Evolutionary conservation across 2,329 filamentous ascomycete genomes (phyloP).

Genomic region (Elsinoe batatas): DNA sequence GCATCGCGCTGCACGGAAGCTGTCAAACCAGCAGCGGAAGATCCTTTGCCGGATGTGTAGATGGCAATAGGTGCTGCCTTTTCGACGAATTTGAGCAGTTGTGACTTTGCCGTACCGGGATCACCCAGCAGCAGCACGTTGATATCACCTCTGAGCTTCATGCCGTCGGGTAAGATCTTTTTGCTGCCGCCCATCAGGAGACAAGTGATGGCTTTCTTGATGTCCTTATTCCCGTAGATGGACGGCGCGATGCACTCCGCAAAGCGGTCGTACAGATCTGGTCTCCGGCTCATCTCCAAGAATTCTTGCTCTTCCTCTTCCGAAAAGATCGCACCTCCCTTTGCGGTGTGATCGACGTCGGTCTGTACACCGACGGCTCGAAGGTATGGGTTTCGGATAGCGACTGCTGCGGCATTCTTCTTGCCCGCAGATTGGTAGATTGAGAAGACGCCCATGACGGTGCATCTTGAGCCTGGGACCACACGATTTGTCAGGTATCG

Average conservation of each 20-base stretch:
- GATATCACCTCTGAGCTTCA: constrained; percentile 95
- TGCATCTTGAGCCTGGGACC: constrained; percentile 88
- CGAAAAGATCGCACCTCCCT: constrained; percentile 68
- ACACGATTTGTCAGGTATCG: constrained; percentile 91
- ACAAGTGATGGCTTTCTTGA: constrained; percentile 95
- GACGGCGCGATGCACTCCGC: constrained; percentile 90
- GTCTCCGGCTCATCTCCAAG: constrained; percentile 74
- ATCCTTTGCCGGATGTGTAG: constrained; percentile 97
- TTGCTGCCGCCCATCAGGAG: constrained; percentile 90
- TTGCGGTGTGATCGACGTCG: constrained; percentile 79
- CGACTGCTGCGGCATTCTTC: constrained; percentile 77
- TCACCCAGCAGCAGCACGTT: constrained; percentile 95
- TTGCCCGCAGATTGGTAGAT: constrained; percentile 78
- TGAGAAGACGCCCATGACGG: constrained; percentile 93
- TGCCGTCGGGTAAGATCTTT: constrained; percentile 93
- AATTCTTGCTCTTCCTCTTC: constrained; percentile 98
- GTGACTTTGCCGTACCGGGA: constrained; percentile 95
- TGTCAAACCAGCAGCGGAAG: constrained; percentile 91
- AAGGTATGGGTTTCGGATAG: constrained; percentile 90
- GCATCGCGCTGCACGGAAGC: constrained; percentile 92
- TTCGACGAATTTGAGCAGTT: constrained; percentile 93
- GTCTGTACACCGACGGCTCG: constrained; percentile 86
- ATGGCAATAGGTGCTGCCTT: constrained; percentile 94
- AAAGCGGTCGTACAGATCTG: constrained; percentile 87
- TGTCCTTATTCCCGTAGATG: constrained; percentile 91